Conservation (phyloP, 2,329 filamentous ascomycete species). For the Nothomitra cinnamomea region DNA sequence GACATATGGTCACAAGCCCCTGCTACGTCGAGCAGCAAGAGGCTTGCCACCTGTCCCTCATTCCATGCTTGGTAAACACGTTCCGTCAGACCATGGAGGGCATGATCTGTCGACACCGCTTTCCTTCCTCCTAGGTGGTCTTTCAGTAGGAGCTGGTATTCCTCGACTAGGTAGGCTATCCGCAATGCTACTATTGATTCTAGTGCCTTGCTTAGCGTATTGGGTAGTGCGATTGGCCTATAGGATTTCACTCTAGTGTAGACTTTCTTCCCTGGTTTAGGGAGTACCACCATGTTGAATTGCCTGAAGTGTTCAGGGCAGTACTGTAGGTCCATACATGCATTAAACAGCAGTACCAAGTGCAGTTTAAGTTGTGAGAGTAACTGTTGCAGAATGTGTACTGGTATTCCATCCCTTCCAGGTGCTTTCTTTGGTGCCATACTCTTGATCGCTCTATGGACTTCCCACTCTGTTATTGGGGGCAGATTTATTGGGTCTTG, state of each 20-base stretch:
- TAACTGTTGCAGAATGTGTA: background rate
- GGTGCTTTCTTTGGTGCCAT: background rate
- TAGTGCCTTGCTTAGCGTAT: conserved; percentile 10
- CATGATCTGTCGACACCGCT: background rate
- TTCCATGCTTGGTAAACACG: background rate
- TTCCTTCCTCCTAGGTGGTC: background rate
- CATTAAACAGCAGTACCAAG: background rate
- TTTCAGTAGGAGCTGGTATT: background rate
- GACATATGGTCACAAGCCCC: background rate
- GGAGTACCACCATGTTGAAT: background rate
- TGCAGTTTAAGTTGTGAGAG: background rate
- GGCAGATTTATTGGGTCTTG: too few relatives aligned
- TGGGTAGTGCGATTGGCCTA: background rate
- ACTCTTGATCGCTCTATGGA: too few relatives aligned
- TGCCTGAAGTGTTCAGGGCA: background rate
- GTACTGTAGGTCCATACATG: background rate
- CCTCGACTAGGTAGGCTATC: background rate
- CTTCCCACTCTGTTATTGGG: too few relatives aligned
- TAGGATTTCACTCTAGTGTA: background rate
- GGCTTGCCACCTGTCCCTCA: background rate
- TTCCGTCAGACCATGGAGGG: background rate
- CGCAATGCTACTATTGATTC: conserved; percentile 11
- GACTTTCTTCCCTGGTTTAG: background rate
- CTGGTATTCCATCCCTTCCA: background rate
- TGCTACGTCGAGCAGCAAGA: background rate